These are phyloP conservation scores for Linnemannia elongata DNA, from an alignment of 192 early-diverging fungal genomes.

Conservation along the genomic window DNA sequence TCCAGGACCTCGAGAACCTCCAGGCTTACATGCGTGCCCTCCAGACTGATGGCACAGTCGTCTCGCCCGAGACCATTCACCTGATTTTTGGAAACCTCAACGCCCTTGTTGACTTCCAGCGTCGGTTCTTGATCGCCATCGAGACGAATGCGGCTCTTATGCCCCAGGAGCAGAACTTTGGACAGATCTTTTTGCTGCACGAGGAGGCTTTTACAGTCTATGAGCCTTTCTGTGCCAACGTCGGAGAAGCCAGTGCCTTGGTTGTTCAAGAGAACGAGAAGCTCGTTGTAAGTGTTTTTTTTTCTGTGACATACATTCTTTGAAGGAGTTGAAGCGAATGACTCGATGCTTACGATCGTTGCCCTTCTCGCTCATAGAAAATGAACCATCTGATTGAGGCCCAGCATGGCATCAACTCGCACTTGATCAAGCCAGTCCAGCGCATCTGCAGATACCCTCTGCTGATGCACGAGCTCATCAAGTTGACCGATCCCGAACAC, in stretches of 20 bases:
- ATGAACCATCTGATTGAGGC: slow-evolving; percentile 82
- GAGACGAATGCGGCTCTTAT: slow-evolving; percentile 83
- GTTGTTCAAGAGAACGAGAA: slow-evolving; percentile 71
- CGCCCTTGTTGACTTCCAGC: slow-evolving; percentile 94
- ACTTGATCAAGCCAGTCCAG: slow-evolving; percentile 98
- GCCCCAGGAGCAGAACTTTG: slow-evolving; percentile 89
- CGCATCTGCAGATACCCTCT: slow-evolving; percentile 98
- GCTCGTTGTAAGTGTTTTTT: slow-evolving; percentile 61
- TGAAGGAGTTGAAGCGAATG: background rate
- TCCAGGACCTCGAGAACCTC: slow-evolving; percentile 89
- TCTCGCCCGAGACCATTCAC: slow-evolving; percentile 82
- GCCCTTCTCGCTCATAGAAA: slow-evolving; percentile 44
- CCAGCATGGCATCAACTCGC: slow-evolving; percentile 86
- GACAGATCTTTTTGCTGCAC: slow-evolving; percentile 81
- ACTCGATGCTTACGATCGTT: background rate
- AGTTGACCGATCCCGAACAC: slow-evolving; percentile 64
- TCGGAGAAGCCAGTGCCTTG: slow-evolving; percentile 78
- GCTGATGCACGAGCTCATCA: slow-evolving; percentile 81
- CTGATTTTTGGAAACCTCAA: slow-evolving; percentile 94
- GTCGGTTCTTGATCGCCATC: slow-evolving; percentile 92
- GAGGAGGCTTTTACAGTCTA: slow-evolving; percentile 88
- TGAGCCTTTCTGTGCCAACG: slow-evolving; percentile 95
- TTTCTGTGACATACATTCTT: background rate
- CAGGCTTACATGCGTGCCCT: slow-evolving; percentile 81
- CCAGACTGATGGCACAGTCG: slow-evolving; percentile 75